Evolutionary conservation across 2,329 filamentous ascomycete genomes (phyloP).

Genomic region (Amesomyces nigricolor): DNA sequence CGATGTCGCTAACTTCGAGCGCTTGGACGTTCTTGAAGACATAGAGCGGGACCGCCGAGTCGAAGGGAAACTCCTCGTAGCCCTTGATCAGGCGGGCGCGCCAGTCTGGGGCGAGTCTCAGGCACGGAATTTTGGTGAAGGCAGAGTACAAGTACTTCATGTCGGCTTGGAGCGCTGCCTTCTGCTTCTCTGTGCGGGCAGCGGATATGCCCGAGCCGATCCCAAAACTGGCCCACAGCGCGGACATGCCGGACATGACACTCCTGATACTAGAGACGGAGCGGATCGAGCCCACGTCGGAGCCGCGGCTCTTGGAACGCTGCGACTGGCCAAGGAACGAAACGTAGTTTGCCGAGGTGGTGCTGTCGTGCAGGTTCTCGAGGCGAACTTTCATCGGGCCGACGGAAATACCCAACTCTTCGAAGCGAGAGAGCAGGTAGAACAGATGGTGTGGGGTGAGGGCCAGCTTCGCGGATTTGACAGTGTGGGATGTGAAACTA

Average conservation of each 20-base stretch:
- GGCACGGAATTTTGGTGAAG: slow-evolving; percentile 94
- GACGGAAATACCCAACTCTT: slow-evolving; percentile 83
- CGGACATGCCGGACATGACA: slow-evolving; percentile 95
- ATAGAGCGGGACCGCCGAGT: slow-evolving; percentile 92
- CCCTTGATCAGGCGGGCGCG: slow-evolving; percentile 83
- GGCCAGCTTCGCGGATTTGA: slow-evolving; percentile 86
- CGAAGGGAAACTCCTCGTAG: slow-evolving; percentile 96
- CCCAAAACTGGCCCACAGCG: slow-evolving; percentile 83
- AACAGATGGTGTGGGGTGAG: slow-evolving; percentile 95
- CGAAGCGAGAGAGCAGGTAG: slow-evolving; percentile 91
- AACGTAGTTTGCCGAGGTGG: slow-evolving; percentile 84
- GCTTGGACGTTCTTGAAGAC: slow-evolving; percentile 96
- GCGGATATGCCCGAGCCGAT: slow-evolving; percentile 72
- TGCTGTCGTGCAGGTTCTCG: slow-evolving; percentile 88
- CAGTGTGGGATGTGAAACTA: slow-evolving; percentile 74
- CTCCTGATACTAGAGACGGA: slow-evolving; percentile 96
- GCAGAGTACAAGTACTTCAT: slow-evolving; percentile 95
- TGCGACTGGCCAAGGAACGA: slow-evolving; percentile 86
- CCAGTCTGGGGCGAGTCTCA: slow-evolving; percentile 87
- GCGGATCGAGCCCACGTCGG: slow-evolving; percentile 85
- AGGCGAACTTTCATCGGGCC: slow-evolving; percentile 94
- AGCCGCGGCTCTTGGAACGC: slow-evolving; percentile 69
- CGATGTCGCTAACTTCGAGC: slow-evolving; percentile 89
- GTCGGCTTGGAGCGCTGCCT: slow-evolving; percentile 76
- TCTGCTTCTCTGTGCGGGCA: slow-evolving; percentile 83